These are phyloP conservation scores for Dentipellis sp. DNA, from an alignment of 768 basidiomycete species.

Conservation along the genomic window DNA sequence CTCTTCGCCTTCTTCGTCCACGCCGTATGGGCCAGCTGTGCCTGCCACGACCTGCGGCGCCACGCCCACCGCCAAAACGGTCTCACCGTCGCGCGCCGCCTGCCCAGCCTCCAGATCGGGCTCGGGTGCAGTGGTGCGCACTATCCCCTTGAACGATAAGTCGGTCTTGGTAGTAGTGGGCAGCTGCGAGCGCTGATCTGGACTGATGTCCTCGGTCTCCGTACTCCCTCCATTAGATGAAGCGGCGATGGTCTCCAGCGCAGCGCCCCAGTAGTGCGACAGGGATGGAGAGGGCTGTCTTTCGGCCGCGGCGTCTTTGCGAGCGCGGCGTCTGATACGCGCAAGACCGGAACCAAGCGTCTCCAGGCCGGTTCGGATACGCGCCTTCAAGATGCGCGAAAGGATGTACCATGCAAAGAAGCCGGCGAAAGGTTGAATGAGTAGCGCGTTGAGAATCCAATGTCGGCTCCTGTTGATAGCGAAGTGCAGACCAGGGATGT, in stretches of 20 bases:
- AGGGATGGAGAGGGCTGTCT: background rate
- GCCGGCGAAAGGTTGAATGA: conserved; percentile 18
- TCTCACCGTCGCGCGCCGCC: conserved; percentile 1
- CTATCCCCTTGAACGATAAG: conserved; percentile 15
- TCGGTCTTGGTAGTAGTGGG: conserved; percentile 5
- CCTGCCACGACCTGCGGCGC: conserved; percentile 20
- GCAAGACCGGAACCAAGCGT: conserved; percentile 1
- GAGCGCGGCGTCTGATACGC: conserved; percentile 2
- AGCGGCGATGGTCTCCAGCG: conserved; percentile 2
- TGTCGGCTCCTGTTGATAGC: conserved; percentile 16
- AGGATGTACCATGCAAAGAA: conserved; percentile 10
- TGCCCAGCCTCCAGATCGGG: conserved; percentile 8
- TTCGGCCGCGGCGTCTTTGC: background rate
- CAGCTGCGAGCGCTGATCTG: background rate
- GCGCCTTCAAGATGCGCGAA: conserved; percentile 10
- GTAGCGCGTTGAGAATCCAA: conserved; percentile 20
- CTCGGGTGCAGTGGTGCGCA: conserved; percentile 6
- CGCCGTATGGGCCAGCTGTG: conserved; percentile 15
- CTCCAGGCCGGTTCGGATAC: conserved; percentile 14
- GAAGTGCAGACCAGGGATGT: conserved; percentile 16
- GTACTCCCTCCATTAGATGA: background rate
- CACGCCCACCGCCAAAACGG: conserved; percentile 19
- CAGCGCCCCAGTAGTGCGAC: conserved; percentile 1
- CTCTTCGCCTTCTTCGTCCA: background rate
- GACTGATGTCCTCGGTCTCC: background rate